Base-by-base conservation (phyloP, 1,139 yeast genomes). In the Pichia sp. region DNA sequence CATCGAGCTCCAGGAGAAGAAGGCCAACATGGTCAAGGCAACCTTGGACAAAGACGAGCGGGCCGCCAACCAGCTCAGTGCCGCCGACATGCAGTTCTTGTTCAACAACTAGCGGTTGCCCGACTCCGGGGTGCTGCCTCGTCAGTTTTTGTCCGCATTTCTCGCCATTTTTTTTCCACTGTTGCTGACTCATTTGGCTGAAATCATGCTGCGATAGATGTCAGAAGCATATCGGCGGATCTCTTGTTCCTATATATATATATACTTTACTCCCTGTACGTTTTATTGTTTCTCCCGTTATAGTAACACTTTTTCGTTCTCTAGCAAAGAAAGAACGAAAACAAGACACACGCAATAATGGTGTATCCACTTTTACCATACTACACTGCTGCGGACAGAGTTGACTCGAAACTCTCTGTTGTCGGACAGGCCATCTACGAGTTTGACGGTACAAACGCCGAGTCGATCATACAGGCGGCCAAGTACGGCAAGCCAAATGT, bases 1-100 rank as follows among this genome's bases (percentile, higher is more conserved):
- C 62, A 88, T 95, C 52, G 99, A 93, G 67, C 72, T 93, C 50
- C 99, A 93, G 68, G 98, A 93, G 57, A 95, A 95, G 74, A 93
- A 93, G 73, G 98, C 98, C 6, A 89, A 89, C 64, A 93, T 93
- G 99, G 95, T 93, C 58, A 86, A 89, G 68, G 99, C 99, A 0
- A 93, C 98, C 0, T 87, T 93, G 56, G 95, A 92, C 59, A 84
- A 85, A 54, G 99, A 93, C 65, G 95, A 90, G 62, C 87, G 87
- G 7, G 97, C 99, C 0, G 85, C 93, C 51, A 90, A 80, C 66
- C 76, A 90, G 58, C 75, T 93, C 57, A 90, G 97, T 0, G 95
- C 97, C 0, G 95, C 89, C 51, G 99, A 93, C 70, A 79, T 93
- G 74, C 97, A 93, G 71, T 93, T 93, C 71, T 79, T 93, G 72